These are phyloP conservation scores for Pleurotus eryngii DNA, from an alignment of 768 basidiomycete genomes.

Conservation along the genomic window DNA sequence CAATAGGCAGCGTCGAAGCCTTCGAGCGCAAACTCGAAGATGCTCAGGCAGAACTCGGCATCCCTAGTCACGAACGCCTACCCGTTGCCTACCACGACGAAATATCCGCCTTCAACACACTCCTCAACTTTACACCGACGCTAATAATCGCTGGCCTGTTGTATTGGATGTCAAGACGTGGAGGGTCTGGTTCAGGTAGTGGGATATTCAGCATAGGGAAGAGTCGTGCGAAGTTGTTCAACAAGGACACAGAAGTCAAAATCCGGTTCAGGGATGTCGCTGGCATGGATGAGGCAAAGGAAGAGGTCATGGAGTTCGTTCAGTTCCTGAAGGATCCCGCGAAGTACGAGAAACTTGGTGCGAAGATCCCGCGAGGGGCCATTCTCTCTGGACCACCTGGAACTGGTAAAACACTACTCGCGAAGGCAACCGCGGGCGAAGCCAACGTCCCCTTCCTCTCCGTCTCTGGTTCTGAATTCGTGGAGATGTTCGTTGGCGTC, in stretches of 20 bases:
- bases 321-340: constrained; percentile 96
- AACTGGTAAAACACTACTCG: constrained; percentile 96
- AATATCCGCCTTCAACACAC: constrained; percentile 76
- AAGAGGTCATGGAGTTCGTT: constrained; percentile 99
- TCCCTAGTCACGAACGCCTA: constrained; percentile 89
- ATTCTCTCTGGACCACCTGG: constrained; percentile 96
- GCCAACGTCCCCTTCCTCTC: constrained; percentile 97
- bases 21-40: constrained; percentile 96
- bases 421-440: constrained; percentile 98
- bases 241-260: constrained; percentile 93
- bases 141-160: constrained; percentile 87
- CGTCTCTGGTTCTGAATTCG: constrained; percentile 98
- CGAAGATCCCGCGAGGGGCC: constrained; percentile 95
- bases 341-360: constrained; percentile 93
- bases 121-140: constrained; percentile 94
- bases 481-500: constrained; percentile 99
- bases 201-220: constrained; percentile 98
- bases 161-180: constrained; percentile 81
- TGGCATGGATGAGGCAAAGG: constrained; percentile 99
- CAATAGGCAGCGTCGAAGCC: constrained; percentile 94
- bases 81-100: constrained; percentile 97
- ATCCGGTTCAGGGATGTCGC: constrained; percentile 96
- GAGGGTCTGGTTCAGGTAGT: constrained; percentile 56
- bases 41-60: constrained; percentile 88
- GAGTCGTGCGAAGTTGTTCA: constrained; percentile 91